Percentiles rank a stretch among this genome's conserved stretches.
Evolutionary conservation across 1,139 yeast genomes (phyloP).

Genomic region (Pneumocystis oryctolagi): DNA sequence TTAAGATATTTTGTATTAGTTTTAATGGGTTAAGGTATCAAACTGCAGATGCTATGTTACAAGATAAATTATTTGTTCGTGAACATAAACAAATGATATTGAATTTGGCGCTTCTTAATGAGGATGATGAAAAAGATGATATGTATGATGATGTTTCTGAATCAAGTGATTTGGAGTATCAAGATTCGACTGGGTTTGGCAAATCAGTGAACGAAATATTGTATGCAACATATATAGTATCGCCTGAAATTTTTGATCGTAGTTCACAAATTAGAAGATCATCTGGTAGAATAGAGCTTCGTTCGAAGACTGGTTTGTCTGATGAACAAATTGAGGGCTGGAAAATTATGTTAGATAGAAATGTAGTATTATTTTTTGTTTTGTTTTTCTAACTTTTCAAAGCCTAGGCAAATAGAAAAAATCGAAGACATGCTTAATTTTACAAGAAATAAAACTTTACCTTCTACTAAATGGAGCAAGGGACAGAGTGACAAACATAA

Average conservation of each 20-base stretch:
- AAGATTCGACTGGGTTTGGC: conserved; percentile 14
- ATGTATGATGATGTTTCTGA: conserved; percentile 64
- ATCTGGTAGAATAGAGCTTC: conserved; percentile 38
- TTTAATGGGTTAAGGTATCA: background rate
- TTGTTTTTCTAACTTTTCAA: background rate
- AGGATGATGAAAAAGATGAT: conserved; percentile 71
- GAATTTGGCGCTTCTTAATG: conserved; percentile 3
- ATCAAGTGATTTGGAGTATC: conserved; percentile 18
- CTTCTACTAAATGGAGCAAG: background rate
- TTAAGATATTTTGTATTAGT: background rate
- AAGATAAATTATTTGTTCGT: conserved; percentile 1
- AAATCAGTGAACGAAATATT: conserved; percentile 35
- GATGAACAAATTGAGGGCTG: conserved; percentile 92
- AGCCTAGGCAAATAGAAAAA: background rate
- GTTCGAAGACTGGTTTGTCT: conserved; percentile 43
- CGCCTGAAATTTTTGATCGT: conserved; percentile 39
- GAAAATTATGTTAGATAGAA: conserved; percentile 58
- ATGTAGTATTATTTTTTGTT: conserved; percentile 31
- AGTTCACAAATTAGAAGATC: conserved; percentile 33
- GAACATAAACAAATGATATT: conserved; percentile 2
- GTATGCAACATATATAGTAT: conserved; percentile 42
- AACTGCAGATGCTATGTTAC: conserved; percentile 4
- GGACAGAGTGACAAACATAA: background rate
- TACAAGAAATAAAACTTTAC: background rate
- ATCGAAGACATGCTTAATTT: background rate